Conservation (phyloP, 148 eudicot species). For the Limonium bicolor region DNA sequence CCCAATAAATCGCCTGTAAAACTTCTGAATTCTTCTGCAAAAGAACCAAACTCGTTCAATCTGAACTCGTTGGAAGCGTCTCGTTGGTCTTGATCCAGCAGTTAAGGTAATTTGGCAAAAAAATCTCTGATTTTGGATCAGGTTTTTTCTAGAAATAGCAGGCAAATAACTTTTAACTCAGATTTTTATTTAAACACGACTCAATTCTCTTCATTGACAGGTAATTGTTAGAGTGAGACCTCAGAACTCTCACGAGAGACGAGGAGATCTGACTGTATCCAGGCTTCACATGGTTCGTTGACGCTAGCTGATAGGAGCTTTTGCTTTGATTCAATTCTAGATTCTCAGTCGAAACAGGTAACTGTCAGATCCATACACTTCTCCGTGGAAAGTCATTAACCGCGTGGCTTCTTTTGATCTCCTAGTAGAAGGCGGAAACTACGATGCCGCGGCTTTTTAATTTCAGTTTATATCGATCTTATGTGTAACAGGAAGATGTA, state of each 20-base stretch:
- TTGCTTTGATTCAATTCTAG: constrained; percentile 60
- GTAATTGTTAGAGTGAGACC: constrained; percentile 71
- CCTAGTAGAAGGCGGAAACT: neutral
- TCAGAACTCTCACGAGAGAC: constrained; percentile 27
- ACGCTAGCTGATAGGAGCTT: constrained; percentile 41
- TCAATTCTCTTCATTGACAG: constrained; percentile 12
- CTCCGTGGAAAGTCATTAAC: too few species aligned
- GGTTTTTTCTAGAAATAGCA: neutral
- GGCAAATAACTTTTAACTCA: neutral
- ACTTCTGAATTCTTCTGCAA: constrained; percentile 2
- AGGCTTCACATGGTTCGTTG: constrained; percentile 45
- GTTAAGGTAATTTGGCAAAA: constrained; percentile 62
- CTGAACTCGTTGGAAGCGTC: constrained; percentile 10
- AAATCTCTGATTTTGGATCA: neutral
- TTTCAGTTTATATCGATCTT: neutral
- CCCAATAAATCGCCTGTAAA: constrained; percentile 12
- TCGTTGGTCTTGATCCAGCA: constrained; percentile 26
- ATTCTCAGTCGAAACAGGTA: constrained; percentile 69
- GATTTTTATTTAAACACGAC: neutral
- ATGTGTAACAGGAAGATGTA: constrained; percentile 59
- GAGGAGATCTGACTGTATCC: constrained; percentile 35
- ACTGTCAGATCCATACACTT: neutral
- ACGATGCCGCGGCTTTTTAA: neutral
- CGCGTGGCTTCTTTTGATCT: too few species aligned
- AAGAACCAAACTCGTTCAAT: constrained; percentile 12